These are phyloP conservation scores for Borealophlyctis nickersoniae DNA, from an alignment of 192 early-diverging fungal species.

Conservation along the genomic window DNA sequence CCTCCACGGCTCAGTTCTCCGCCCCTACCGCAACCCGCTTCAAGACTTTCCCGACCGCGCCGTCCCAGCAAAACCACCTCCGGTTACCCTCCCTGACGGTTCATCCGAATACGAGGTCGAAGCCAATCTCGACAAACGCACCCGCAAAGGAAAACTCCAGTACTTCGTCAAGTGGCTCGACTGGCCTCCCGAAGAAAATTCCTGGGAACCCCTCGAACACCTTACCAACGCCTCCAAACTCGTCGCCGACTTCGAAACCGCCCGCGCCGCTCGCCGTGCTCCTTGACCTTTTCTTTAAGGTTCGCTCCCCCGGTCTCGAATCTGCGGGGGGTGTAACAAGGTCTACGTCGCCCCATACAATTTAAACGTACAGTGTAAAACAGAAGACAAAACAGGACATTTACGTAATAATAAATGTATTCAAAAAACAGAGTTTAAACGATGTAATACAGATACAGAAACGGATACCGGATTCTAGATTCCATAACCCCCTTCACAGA, in stretches of 20 bases:
- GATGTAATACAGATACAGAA: no score
- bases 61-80: neutral
- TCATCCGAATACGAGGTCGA: conserved; percentile 1
- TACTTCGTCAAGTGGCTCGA: conserved; percentile 26
- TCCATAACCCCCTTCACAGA: no score
- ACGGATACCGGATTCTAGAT: no score
- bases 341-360: no score
- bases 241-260: neutral
- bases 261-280: no score
- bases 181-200: conserved; percentile 9
- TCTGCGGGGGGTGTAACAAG: no score
- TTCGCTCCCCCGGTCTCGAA: no score
- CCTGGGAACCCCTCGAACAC: conserved; percentile 19
- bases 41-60: conserved; percentile 1
- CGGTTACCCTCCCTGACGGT: conserved; percentile 1
- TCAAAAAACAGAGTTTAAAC: no score
- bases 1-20: neutral
- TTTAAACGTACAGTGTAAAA: no score
- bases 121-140: conserved; percentile 12
- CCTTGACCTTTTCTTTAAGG: no score
- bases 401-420: no score
- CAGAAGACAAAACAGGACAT: no score
- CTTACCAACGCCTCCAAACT: neutral
- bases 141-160: conserved; percentile 3
- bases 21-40: neutral